phyloP scores from a whole-genome alignment of 2,329 filamentous ascomycete species.

The Cercospora sp. region DNA sequence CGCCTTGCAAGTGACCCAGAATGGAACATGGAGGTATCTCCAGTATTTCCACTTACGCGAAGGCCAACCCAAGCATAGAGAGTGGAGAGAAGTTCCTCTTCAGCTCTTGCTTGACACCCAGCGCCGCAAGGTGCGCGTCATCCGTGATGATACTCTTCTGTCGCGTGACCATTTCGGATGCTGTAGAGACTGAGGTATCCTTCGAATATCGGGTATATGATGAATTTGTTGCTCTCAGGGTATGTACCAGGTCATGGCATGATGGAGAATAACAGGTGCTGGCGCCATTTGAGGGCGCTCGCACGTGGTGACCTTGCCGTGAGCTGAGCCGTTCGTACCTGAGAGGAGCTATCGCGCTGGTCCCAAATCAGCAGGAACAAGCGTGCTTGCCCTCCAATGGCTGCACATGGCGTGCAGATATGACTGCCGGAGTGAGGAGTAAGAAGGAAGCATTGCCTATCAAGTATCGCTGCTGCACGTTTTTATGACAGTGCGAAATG shows the following conservation, averaged over 20 bases:
- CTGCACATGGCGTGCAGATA: not conserved
- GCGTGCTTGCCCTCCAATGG: not conserved
- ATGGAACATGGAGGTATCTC: too few species aligned
- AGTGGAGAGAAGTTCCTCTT: conserved; percentile 59
- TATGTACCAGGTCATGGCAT: not conserved
- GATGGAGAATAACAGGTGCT: not conserved
- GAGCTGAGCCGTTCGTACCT: not conserved
- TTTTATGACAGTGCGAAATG: conserved; percentile 2
- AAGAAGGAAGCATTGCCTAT: not conserved
- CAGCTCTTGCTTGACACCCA: conserved; percentile 61
- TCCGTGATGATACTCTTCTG: conserved; percentile 40
- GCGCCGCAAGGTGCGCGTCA: conserved; percentile 53
- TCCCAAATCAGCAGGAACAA: not conserved
- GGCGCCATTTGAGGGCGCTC: conserved; percentile 14
- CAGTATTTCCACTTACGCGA: conserved; percentile 42
- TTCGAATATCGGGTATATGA: not conserved
- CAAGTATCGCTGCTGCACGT: not conserved
- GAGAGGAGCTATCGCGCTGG: conserved; percentile 8
- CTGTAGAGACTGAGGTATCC: not conserved
- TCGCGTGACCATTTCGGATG: not conserved
- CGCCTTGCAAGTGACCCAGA: too few species aligned
- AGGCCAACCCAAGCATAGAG: conserved; percentile 63
- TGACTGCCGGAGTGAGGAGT: not conserved
- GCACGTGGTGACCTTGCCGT: conserved; percentile 1
- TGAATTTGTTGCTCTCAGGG: not conserved